Evolutionary conservation across 2,329 filamentous ascomycete species (phyloP).

Genomic region (Scytalidium sp.): DNA sequence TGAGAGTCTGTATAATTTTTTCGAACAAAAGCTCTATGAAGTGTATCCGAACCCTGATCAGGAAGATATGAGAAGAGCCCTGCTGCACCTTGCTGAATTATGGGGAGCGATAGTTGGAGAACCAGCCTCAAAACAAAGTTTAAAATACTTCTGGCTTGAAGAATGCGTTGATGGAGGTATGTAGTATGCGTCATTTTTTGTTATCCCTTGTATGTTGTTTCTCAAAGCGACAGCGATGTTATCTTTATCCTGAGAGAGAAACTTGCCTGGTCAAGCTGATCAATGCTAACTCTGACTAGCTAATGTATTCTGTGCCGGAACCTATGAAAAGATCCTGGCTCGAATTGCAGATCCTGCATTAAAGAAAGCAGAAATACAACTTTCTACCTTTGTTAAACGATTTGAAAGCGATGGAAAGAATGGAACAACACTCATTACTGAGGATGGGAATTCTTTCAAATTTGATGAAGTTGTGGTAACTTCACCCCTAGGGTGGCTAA

Average conservation of each 20-base stretch:
- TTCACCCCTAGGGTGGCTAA: conserved; percentile 47
- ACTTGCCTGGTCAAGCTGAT: background rate
- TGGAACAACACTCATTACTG: conserved; percentile 13
- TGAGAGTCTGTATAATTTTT: conserved; percentile 49
- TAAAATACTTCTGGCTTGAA: conserved; percentile 57
- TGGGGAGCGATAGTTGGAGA: conserved; percentile 55
- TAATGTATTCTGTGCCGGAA: conserved; percentile 28
- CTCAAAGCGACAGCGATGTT: too few relatives aligned
- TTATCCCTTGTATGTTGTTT: too few relatives aligned
- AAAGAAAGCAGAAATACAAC: conserved; percentile 16
- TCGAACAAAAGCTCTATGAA: conserved; percentile 45
- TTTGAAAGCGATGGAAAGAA: conserved; percentile 10
- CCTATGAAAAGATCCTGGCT: conserved; percentile 26
- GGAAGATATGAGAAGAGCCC: conserved; percentile 31
- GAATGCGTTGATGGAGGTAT: conserved; percentile 52
- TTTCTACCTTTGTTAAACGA: conserved; percentile 18
- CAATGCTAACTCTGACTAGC: conserved; percentile 15
- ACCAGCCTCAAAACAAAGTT: conserved; percentile 45
- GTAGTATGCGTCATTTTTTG: conserved; percentile 7
- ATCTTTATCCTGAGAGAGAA: too few relatives aligned
- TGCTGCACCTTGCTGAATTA: conserved; percentile 34
- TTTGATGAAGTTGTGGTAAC: conserved; percentile 47
- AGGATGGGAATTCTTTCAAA: conserved; percentile 12
- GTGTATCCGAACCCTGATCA: conserved; percentile 32
- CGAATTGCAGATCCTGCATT: conserved; percentile 22